Evolutionary conservation across 1,139 yeast species (phyloP).

Genomic region (Lodderomyces theae): DNA sequence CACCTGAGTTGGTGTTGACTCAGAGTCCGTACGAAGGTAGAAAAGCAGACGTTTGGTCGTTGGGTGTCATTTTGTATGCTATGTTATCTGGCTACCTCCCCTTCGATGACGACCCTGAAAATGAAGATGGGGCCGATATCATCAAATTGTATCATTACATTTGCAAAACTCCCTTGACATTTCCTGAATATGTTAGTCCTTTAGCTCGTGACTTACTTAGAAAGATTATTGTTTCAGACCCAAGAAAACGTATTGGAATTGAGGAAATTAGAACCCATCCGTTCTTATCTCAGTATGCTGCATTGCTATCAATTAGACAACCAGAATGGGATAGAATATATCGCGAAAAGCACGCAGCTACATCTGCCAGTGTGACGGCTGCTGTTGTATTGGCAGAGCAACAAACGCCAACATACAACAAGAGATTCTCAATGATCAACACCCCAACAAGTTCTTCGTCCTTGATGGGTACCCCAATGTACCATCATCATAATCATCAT

Average conservation of each 20-base stretch:
- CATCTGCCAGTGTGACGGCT: constrained; percentile 12
- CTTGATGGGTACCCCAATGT: constrained; percentile 20
- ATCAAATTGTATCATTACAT: constrained; percentile 88
- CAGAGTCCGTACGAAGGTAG: constrained; percentile 89
- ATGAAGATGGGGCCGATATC: constrained; percentile 95
- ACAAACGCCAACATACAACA: constrained; percentile 20
- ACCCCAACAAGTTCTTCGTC: constrained; percentile 42
- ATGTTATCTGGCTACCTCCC: constrained; percentile 98
- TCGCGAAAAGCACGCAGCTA: constrained; percentile 25
- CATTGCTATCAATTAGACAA: constrained; percentile 79
- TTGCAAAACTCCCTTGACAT: constrained; percentile 85
- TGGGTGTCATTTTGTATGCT: constrained; percentile 93
- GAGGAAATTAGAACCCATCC: constrained; percentile 74
- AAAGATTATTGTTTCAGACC: constrained; percentile 81
- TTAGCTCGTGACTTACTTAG: constrained; percentile 88
- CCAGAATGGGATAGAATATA: constrained; percentile 80
- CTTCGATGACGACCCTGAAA: constrained; percentile 94
- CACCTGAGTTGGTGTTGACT: constrained; percentile 91
- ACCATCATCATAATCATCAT: too few species aligned
- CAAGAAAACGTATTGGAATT: constrained; percentile 70
- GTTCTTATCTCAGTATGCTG: constrained; percentile 82
- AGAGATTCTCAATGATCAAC: constrained; percentile 47
- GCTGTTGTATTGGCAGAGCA: constrained; percentile 7
- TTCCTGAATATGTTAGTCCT: constrained; percentile 92
- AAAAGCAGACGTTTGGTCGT: constrained; percentile 94